Conservation (phyloP, 2,329 filamentous ascomycete genomes). For the Nemania sp. region DNA sequence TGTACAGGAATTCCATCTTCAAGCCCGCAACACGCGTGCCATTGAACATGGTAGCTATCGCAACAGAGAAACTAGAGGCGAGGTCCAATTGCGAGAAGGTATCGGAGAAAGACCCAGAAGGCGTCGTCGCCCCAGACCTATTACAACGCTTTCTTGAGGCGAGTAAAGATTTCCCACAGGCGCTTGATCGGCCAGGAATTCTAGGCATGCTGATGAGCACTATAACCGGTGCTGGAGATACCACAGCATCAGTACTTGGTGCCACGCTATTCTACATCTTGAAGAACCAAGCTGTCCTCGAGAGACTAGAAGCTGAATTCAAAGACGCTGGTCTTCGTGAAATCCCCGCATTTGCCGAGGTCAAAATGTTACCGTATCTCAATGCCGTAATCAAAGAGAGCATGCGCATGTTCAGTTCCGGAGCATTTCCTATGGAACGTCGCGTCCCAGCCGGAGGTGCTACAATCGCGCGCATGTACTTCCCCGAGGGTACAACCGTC, state of each 20-base stretch:
- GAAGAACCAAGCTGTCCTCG: slow-evolving; percentile 53
- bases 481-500: slow-evolving; percentile 31
- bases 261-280: slow-evolving; percentile 43
- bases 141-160: slow-evolving; percentile 31
- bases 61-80: slow-evolving; percentile 23
- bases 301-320: slow-evolving; percentile 38
- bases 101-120: slow-evolving; percentile 9
- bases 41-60: slow-evolving; percentile 28
- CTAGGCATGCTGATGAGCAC: slow-evolving; percentile 33
- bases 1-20: slow-evolving; percentile 32
- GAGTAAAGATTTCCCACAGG: slow-evolving; percentile 27
- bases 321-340: slow-evolving; percentile 19
- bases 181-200: slow-evolving; percentile 27
- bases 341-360: slow-evolving; percentile 28
- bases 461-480: slow-evolving; percentile 31
- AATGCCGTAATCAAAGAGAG: slow-evolving; percentile 31
- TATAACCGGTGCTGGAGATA: slow-evolving; percentile 34
- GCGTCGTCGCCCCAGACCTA: slow-evolving; percentile 22
- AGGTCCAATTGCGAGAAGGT: slow-evolving; percentile 1
- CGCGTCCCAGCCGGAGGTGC: slow-evolving; percentile 29
- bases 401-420: slow-evolving; percentile 27
- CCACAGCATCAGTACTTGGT: slow-evolving; percentile 28
- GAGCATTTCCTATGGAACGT: slow-evolving; percentile 29
- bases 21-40: slow-evolving; percentile 20
- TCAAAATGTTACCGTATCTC: slow-evolving; percentile 32